These are phyloP conservation scores for Tuber indicum DNA, from an alignment of 495 filamentous ascomycete species.

Conservation along the genomic window DNA sequence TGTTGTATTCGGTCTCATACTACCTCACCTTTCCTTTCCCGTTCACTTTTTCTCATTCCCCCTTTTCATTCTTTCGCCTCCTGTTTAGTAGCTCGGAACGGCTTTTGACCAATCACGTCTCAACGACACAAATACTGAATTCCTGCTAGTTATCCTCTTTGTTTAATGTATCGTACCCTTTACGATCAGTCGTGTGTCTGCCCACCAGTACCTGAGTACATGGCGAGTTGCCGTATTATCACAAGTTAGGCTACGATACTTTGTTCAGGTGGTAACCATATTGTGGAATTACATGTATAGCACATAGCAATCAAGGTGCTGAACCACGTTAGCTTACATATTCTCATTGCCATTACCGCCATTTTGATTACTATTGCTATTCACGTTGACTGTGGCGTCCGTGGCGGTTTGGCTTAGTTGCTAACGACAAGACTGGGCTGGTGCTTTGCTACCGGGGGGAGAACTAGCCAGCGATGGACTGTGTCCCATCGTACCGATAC, in stretches of 20 bases:
- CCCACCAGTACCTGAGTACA: background rate
- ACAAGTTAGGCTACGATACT: background rate
- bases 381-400: too few species aligned
- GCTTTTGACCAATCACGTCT: background rate
- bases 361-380: background rate
- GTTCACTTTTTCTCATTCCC: background rate
- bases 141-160: background rate
- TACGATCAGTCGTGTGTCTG: background rate
- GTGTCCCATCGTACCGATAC: too few species aligned
- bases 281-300: background rate
- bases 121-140: background rate
- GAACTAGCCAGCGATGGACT: too few species aligned
- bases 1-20: background rate
- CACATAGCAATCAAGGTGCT: background rate
- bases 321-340: background rate
- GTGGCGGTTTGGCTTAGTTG: too few species aligned
- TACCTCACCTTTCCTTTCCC: conserved; percentile 5
- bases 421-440: too few species aligned
- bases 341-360: background rate
- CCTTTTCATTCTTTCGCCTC: background rate
- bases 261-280: background rate
- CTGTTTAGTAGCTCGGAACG: background rate
- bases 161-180: background rate
- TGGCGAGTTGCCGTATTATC: background rate
- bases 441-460: too few species aligned